Conservation (phyloP, 257 asterid genomes). For the Jasminum sambac region DNA sequence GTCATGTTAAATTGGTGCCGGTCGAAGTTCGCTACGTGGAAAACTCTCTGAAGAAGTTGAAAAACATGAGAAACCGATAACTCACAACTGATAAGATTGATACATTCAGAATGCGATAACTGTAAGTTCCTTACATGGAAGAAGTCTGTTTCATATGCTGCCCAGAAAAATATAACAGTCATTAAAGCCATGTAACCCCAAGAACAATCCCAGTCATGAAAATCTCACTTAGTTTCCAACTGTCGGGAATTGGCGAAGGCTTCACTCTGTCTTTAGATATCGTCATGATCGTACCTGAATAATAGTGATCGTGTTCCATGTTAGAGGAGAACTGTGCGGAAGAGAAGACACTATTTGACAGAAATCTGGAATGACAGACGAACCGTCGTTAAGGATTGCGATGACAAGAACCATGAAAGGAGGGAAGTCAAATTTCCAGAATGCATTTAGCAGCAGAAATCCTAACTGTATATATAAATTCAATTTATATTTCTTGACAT, state of each 20-base stretch:
- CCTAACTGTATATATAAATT: slow-evolving; percentile 47
- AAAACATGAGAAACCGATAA: background rate
- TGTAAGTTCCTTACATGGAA: slow-evolving; percentile 37
- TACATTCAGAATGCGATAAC: background rate
- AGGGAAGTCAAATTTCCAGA: slow-evolving; percentile 67
- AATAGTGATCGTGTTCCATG: background rate
- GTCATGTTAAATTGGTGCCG: slow-evolving; percentile 28
- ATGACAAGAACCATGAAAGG: slow-evolving; percentile 78
- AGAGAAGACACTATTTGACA: background rate
- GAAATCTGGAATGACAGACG: slow-evolving; percentile 6
- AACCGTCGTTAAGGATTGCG: slow-evolving; percentile 72
- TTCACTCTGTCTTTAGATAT: slow-evolving; percentile 66
- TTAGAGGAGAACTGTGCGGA: background rate
- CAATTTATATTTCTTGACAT: background rate
- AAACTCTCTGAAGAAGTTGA: slow-evolving; percentile 36
- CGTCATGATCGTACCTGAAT: slow-evolving; percentile 64
- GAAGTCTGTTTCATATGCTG: slow-evolving; percentile 49
- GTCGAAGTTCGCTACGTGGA: slow-evolving; percentile 47
- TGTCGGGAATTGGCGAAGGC: slow-evolving; percentile 65
- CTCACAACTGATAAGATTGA: background rate
- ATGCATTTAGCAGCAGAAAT: slow-evolving; percentile 55
- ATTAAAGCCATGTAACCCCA: slow-evolving; percentile 63
- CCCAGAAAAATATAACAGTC: slow-evolving; percentile 39
- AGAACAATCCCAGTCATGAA: slow-evolving; percentile 60
- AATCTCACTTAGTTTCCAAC: slow-evolving; percentile 63